Evolutionary conservation across 2,329 filamentous ascomycete species (phyloP).

Genomic region (Talaromyces albobiverticillius): DNA sequence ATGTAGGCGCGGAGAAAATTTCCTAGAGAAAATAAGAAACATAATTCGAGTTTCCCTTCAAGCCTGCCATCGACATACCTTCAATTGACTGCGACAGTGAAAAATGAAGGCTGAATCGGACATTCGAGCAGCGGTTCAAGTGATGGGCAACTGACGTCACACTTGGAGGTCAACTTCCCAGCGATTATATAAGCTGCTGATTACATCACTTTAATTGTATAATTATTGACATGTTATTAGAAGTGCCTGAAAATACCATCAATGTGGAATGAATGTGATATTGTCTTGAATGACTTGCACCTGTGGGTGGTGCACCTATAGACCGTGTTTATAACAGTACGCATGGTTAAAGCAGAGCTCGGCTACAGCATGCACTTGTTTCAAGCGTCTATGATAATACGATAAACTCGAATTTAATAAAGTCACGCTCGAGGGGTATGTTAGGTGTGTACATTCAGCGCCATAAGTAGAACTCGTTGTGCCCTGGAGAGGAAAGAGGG

Average conservation of each 20-base stretch:
- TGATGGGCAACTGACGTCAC: conserved; percentile 35
- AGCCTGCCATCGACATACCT: neutral
- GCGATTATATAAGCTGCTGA: conserved; percentile 7
- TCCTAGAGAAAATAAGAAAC: conserved; percentile 12
- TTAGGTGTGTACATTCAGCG: neutral
- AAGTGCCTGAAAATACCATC: no score
- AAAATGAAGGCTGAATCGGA: conserved; percentile 1
- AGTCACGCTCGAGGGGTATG: neutral
- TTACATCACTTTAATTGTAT: neutral
- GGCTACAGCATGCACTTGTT: neutral
- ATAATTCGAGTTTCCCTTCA: neutral
- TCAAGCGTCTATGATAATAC: neutral
- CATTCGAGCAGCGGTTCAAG: conserved; percentile 1
- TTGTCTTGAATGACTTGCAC: neutral
- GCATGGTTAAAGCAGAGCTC: neutral
- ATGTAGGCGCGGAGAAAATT: neutral
- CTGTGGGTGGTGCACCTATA: no score
- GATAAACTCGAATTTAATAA: neutral
- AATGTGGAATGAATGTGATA: no score
- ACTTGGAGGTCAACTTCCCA: neutral
- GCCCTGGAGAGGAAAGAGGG: neutral
- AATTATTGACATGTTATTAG: no score
- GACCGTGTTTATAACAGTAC: no score
- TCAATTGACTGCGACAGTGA: conserved; percentile 5
- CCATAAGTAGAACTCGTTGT: neutral